phyloP scores from a whole-genome alignment of 164 flowering plant species.

The Vitis riparia region DNA sequence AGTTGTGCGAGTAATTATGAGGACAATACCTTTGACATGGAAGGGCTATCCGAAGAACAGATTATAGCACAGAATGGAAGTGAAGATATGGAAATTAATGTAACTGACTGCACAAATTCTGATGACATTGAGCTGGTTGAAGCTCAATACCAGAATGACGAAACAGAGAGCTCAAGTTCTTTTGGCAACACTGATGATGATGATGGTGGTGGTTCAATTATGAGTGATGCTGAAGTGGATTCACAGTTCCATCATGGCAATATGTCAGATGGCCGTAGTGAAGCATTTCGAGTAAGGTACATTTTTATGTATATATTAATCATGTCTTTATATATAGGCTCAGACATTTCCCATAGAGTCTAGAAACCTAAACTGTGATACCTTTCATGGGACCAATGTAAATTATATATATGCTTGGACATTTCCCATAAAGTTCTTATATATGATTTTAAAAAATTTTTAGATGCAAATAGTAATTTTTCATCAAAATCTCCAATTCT shows the following conservation, averaged over 20 bases:
- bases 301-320: too few relatives aligned
- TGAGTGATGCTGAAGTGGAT: conserved; percentile 32
- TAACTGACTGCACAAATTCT: conserved; percentile 14
- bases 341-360: too few relatives aligned
- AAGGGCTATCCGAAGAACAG: conserved; percentile 8
- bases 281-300: conserved; percentile 22
- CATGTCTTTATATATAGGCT: too few relatives aligned
- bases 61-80: neutral
- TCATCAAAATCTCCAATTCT: too few relatives aligned
- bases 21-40: conserved; percentile 9
- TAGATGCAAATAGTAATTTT: too few relatives aligned
- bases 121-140: conserved; percentile 1
- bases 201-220: conserved; percentile 10
- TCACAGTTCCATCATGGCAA: conserved; percentile 15
- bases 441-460: too few relatives aligned
- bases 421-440: too few relatives aligned
- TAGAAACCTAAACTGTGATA: too few relatives aligned
- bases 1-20: conserved; percentile 14
- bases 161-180: conserved; percentile 40
- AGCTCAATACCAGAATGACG: conserved; percentile 16
- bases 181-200: conserved; percentile 29
- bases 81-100: conserved; percentile 30
- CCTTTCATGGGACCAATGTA: too few relatives aligned
- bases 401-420: too few relatives aligned
- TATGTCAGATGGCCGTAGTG: conserved; percentile 9